phyloP scores from a whole-genome alignment of 2,329 filamentous ascomycete genomes.

The Fusarium oligoseptatum region DNA sequence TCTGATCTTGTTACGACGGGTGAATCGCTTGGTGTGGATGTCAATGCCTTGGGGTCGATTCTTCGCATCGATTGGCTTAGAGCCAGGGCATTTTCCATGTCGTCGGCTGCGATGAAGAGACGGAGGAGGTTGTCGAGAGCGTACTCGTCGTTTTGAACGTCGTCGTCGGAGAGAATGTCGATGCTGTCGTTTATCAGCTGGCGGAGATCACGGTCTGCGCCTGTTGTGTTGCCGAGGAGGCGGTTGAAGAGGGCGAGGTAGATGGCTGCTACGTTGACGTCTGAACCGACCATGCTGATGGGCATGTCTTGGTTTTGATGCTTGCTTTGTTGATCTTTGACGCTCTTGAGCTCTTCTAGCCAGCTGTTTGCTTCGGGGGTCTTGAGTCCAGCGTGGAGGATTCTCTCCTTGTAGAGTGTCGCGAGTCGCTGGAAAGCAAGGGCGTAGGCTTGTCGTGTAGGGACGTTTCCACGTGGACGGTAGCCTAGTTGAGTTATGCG shows the following conservation, averaged over 20 bases:
- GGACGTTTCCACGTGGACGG: slow-evolving; percentile 55
- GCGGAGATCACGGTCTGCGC: slow-evolving; percentile 49
- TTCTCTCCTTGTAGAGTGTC: slow-evolving; percentile 53
- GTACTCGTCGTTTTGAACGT: slow-evolving; percentile 58
- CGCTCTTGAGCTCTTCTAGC: slow-evolving; percentile 52
- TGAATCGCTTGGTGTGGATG: slow-evolving; percentile 47
- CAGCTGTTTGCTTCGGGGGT: slow-evolving; percentile 48
- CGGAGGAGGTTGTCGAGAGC: slow-evolving; percentile 58
- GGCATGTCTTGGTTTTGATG: slow-evolving; percentile 57
- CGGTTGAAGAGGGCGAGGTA: slow-evolving; percentile 57
- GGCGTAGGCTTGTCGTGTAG: slow-evolving; percentile 55
- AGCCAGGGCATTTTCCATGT: slow-evolving; percentile 53
- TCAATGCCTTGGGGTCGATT: slow-evolving; percentile 48
- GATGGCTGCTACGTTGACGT: slow-evolving; percentile 57
- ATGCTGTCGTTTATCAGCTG: slow-evolving; percentile 55
- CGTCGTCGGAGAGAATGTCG: slow-evolving; percentile 55
- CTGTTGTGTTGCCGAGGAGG: slow-evolving; percentile 44
- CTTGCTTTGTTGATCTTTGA: slow-evolving; percentile 53
- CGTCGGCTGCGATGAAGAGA: slow-evolving; percentile 55
- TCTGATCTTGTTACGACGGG: slow-evolving; percentile 47
- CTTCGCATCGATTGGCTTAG: slow-evolving; percentile 57
- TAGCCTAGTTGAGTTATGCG: slow-evolving; percentile 55
- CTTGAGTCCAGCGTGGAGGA: slow-evolving; percentile 46
- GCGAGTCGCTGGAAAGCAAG: slow-evolving; percentile 57
- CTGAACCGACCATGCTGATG: slow-evolving; percentile 56